These are phyloP conservation scores for Penicillium thymicola DNA, from an alignment of 2,329 filamentous ascomycete genomes.

Conservation along the genomic window DNA sequence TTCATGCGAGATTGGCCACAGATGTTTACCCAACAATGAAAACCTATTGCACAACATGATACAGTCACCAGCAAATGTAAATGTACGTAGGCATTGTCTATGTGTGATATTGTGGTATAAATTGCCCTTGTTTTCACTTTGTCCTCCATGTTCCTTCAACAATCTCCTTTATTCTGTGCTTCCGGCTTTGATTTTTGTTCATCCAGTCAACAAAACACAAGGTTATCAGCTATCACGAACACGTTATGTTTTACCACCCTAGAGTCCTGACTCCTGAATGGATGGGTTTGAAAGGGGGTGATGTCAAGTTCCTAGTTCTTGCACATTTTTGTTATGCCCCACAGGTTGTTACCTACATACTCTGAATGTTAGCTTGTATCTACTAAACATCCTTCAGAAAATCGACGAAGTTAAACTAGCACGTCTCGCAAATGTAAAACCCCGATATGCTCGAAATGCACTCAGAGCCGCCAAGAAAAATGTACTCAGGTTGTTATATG, in stretches of 20 bases:
- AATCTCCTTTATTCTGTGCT: not conserved
- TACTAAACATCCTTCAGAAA: not conserved
- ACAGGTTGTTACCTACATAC: not conserved
- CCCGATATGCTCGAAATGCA: accelerated
- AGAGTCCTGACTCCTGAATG: accelerated
- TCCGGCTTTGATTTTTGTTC: not conserved
- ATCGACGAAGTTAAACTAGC: not conserved
- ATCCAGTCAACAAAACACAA: not conserved
- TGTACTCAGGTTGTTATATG: accelerated
- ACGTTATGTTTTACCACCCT: not conserved
- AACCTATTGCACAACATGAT: not conserved
- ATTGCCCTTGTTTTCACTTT: not conserved
- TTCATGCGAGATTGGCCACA: not conserved
- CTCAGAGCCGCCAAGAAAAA: accelerated
- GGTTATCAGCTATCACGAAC: too few relatives aligned
- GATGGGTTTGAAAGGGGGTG: not conserved
- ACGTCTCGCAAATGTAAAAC: not conserved
- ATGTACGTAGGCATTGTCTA: not conserved
- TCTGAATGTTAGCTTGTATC: not conserved
- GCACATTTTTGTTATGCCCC: not conserved
- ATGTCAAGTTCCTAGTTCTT: not conserved
- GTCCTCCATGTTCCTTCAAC: not conserved
- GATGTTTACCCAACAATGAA: not conserved
- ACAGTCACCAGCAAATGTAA: not conserved
- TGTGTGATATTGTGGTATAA: not conserved